Evolutionary conservation across 345 rosid genomes (phyloP), one percentile per base, ranked within the genome.

Genomic region (Durio zibethinus): DNA sequence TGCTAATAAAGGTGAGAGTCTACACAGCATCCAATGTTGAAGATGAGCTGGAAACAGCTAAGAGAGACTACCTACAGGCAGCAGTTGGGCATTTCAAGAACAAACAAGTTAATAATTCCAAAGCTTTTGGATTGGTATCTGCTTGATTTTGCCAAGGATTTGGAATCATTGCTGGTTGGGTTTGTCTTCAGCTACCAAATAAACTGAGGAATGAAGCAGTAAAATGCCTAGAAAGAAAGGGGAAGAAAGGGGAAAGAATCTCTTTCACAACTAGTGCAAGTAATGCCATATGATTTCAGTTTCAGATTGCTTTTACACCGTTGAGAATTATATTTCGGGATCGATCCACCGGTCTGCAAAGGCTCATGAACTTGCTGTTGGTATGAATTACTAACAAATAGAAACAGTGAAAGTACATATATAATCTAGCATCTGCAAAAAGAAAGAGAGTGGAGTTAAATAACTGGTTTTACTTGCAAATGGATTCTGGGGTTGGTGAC

Each of bases 101-200:
- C 87, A 20, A 90, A 84, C 77, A 90, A 88, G 86, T 71, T 96
- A 62, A 85, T 87, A 77, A 86, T 96, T 45, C 99, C 97, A 6
- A 93, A 90, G 89, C 86, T 92, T 72, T 77, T 93, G 78, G 97
- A 96, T 87, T 93, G 95, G 97, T 92, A 91, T 78, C 82, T 90
- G 43, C 91, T 89, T n/a, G 99, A 93, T 84, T 90, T 93, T 75
- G 95, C 94, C 0, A 92, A 96, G 76, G 95, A 96, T 83, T 84
- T 90, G 83, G 94, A 87, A 43, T 93, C 99, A 1, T 82, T 96
- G 85, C 83, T 92, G 0, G 97, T 82, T 95, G 99, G 98, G 77
- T 92, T 21, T 92, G 93, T 83, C 88, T 89, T 78, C 99, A 93
- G 75, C 82, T 93, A 12, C 97, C 97, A 2, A 74, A 80, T 74